Evolutionary conservation across 306 rosid genomes (phyloP).

Genomic region (Begonia loranthoides): DNA sequence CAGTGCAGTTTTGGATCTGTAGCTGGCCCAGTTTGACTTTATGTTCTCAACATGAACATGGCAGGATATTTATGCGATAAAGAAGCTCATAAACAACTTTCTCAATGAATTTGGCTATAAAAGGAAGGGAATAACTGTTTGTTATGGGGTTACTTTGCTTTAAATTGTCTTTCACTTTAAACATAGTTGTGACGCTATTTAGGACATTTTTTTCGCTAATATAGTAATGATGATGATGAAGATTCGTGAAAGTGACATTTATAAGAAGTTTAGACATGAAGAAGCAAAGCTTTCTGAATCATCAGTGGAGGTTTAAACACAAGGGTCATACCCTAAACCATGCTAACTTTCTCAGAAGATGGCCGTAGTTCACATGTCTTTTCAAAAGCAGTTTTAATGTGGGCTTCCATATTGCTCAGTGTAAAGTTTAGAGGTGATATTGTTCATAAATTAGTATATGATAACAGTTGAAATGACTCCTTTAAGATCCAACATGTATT

Average conservation of each 20-base stretch:
- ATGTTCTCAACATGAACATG: slow-evolving; percentile 22
- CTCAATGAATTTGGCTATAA: not conserved
- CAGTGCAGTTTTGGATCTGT: slow-evolving; percentile 52
- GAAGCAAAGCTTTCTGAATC: not conserved
- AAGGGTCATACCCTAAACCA: too few relatives aligned
- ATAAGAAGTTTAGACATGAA: slow-evolving; percentile 23
- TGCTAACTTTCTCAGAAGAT: too few relatives aligned
- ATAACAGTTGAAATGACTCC: too few relatives aligned
- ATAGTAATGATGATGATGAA: slow-evolving; percentile 24
- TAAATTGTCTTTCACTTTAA: slow-evolving; percentile 23
- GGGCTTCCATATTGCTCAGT: too few relatives aligned
- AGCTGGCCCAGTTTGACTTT: slow-evolving; percentile 47
- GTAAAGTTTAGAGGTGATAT: too few relatives aligned
- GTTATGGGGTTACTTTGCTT: slow-evolving; percentile 24
- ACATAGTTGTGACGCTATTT: slow-evolving; percentile 16
- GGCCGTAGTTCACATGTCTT: too few relatives aligned
- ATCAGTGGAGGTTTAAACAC: not conserved
- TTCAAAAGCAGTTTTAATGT: too few relatives aligned
- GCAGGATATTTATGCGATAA: slow-evolving; percentile 29
- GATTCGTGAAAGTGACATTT: slow-evolving; percentile 31
- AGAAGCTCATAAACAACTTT: slow-evolving; percentile 23
- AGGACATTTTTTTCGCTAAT: slow-evolving; percentile 20
- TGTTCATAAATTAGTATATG: too few relatives aligned
- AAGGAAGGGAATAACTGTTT: slow-evolving; percentile 6
- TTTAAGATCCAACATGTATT: too few relatives aligned